Conservation (phyloP, 2,329 filamentous ascomycete genomes). For the Volutella citrinella region DNA sequence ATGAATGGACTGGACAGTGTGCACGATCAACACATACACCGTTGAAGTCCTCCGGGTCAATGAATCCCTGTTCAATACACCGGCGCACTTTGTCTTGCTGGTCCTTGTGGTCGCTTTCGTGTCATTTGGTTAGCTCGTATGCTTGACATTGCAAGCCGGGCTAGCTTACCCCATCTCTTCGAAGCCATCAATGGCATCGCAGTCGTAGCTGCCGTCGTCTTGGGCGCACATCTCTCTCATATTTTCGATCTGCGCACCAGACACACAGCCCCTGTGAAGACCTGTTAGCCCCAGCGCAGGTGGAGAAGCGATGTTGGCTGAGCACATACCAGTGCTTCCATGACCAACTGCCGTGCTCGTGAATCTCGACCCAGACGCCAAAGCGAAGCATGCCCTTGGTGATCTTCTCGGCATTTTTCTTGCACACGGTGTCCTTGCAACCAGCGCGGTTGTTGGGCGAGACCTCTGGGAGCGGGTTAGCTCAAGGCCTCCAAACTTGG, state of each 20-base stretch:
- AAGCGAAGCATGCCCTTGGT: slow-evolving; percentile 75
- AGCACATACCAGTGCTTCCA: slow-evolving; percentile 90
- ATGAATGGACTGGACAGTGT: slow-evolving; percentile 11
- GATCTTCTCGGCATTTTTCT: slow-evolving; percentile 67
- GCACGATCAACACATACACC: slow-evolving; percentile 71
- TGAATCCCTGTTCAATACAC: slow-evolving; percentile 73
- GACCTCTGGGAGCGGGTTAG: slow-evolving; percentile 54
- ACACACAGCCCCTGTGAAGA: slow-evolving; percentile 80
- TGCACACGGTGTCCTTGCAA: slow-evolving; percentile 74
- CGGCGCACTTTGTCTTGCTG: slow-evolving; percentile 70
- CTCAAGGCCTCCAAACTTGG: too few relatives aligned
- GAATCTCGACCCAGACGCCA: slow-evolving; percentile 67
- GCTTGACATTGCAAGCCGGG: neutral
- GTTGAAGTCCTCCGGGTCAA: slow-evolving; percentile 83
- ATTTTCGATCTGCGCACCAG: slow-evolving; percentile 68
- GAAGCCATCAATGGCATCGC: slow-evolving; percentile 72
- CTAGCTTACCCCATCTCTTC: slow-evolving; percentile 63
- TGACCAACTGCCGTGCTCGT: slow-evolving; percentile 60
- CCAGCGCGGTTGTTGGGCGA: slow-evolving; percentile 68
- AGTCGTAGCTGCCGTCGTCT: slow-evolving; percentile 50
- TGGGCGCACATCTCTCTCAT: slow-evolving; percentile 55
- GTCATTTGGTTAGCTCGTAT: too few relatives aligned
- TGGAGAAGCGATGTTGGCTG: too few relatives aligned
- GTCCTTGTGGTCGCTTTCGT: slow-evolving; percentile 52
- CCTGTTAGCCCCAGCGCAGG: too few relatives aligned